phyloP scores from a whole-genome alignment of 139 green algal genomes.

The Tetradesmus lagerheimii region DNA sequence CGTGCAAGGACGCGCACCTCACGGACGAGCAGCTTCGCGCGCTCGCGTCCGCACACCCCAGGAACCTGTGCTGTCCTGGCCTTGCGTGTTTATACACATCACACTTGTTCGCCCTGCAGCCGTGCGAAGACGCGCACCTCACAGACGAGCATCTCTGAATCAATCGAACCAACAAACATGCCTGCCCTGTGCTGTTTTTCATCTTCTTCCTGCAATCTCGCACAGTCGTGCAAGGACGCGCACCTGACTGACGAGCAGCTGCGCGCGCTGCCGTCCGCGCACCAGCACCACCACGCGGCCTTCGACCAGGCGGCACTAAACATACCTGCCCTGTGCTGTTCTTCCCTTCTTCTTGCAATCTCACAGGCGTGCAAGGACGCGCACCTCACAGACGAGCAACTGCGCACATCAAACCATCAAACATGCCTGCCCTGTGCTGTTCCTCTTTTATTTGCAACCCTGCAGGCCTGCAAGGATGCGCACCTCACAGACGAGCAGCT shows the following conservation, averaged over 20 bases:
- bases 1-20: constrained; percentile 8
- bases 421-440: not conserved
- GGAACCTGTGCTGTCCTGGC: no score
- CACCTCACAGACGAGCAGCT: constrained; percentile 40
- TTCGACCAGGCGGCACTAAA: constrained; percentile 1
- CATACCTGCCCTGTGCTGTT: no score
- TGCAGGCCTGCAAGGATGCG: constrained; percentile 33
- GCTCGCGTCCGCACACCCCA: not conserved
- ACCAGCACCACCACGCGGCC: not conserved
- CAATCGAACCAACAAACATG: no score
- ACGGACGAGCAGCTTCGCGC: constrained; percentile 32
- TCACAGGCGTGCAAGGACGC: constrained; percentile 28
- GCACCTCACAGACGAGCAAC: constrained; percentile 35
- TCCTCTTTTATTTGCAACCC: not conserved
- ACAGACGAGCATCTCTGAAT: no score
- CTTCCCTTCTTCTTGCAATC: no score
- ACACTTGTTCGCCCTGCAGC: no score
- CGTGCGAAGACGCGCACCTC: constrained; percentile 1
- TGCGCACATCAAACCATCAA: no score
- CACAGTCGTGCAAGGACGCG: constrained; percentile 31
- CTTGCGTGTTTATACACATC: no score
- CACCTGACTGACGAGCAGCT: constrained; percentile 39
- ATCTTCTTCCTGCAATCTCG: not conserved
- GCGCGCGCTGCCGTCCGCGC: not conserved
- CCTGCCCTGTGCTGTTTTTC: not conserved